phyloP scores from a whole-genome alignment of 768 basidiomycete species.

The Rhodotorula toruloides region DNA sequence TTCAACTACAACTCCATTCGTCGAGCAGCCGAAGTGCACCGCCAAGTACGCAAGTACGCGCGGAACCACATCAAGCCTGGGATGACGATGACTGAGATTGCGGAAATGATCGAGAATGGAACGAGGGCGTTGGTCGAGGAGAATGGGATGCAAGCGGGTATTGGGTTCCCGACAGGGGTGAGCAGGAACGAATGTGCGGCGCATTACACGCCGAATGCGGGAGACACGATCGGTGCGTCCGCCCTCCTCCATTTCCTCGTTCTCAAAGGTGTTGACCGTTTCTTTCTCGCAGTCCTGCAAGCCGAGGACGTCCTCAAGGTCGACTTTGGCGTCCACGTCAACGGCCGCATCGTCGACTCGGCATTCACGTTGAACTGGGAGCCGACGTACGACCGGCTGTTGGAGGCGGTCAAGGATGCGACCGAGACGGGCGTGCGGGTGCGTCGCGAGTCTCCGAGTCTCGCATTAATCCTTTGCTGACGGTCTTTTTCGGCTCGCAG shows the following conservation, averaged over 20 bases:
- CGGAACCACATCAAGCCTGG: slow-evolving; percentile 81
- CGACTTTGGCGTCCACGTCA: slow-evolving; percentile 94
- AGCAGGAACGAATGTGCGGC: slow-evolving; percentile 92
- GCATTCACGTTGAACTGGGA: slow-evolving; percentile 89
- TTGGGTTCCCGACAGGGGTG: slow-evolving; percentile 95
- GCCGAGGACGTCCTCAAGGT: slow-evolving; percentile 88
- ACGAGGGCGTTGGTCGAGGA: slow-evolving; percentile 88
- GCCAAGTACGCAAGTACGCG: slow-evolving; percentile 78
- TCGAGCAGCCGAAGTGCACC: slow-evolving; percentile 89
- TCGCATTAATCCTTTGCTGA: not conserved
- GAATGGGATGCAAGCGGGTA: slow-evolving; percentile 68
- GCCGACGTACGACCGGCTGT: slow-evolving; percentile 77
- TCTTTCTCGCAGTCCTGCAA: slow-evolving; percentile 59
- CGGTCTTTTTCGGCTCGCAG: slow-evolving; percentile 48
- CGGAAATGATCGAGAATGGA: slow-evolving; percentile 84
- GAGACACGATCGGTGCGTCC: slow-evolving; percentile 46
- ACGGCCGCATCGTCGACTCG: slow-evolving; percentile 89
- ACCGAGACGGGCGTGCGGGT: slow-evolving; percentile 88
- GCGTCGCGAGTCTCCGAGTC: slow-evolving; percentile 30
- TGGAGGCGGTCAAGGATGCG: slow-evolving; percentile 88
- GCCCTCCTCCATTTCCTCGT: not conserved
- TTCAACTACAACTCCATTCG: slow-evolving; percentile 73
- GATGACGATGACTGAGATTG: slow-evolving; percentile 90
- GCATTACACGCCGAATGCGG: slow-evolving; percentile 90
- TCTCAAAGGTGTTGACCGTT: not conserved